A percentile compares a stretch with the other conserved stretches of the same genome.
Conservation (phyloP, 306 rosid species). For the Castanopsis chinensis region DNA sequence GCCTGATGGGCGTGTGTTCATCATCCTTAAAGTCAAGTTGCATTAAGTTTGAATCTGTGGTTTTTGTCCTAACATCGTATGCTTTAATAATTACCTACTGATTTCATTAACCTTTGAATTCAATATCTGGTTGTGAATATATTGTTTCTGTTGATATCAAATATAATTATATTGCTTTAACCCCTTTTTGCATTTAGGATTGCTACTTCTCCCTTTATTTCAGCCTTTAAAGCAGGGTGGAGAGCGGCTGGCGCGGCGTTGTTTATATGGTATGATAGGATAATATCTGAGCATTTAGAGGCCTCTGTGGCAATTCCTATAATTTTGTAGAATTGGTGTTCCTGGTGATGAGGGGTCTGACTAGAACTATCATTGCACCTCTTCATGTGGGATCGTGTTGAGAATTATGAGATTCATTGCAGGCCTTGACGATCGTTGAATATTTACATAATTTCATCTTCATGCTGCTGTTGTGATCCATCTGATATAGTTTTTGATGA, state of each 20-base stretch:
- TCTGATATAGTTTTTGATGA: background rate
- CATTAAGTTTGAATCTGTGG: background rate
- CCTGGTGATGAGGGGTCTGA: conserved; percentile 29
- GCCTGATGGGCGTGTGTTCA: background rate
- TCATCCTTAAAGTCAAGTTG: background rate
- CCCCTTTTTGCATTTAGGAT: conserved; percentile 80
- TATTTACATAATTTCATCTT: background rate
- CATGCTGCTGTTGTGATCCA: background rate
- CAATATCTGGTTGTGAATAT: conserved; percentile 19
- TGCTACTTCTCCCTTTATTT: conserved; percentile 72
- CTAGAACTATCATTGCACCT: background rate
- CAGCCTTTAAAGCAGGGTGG: conserved; percentile 88
- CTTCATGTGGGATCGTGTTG: background rate
- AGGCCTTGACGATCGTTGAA: background rate
- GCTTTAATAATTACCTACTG: background rate
- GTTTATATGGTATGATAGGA: conserved; percentile 94
- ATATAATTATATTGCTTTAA: conserved; percentile 51
- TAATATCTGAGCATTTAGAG: conserved; percentile 66
- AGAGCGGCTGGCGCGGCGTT: conserved; percentile 88
- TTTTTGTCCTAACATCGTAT: background rate
- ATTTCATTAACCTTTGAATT: conserved; percentile 7
- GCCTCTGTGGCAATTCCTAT: conserved; percentile 52
- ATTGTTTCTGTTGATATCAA: conserved; percentile 32
- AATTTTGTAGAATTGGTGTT: conserved; percentile 26
- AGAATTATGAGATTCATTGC: background rate